Percentiles rank a stretch among this genome's conserved stretches.
Evolutionary conservation across 148 eudicot genomes (phyloP).

Genomic region (Chenopodium berlandieri): DNA sequence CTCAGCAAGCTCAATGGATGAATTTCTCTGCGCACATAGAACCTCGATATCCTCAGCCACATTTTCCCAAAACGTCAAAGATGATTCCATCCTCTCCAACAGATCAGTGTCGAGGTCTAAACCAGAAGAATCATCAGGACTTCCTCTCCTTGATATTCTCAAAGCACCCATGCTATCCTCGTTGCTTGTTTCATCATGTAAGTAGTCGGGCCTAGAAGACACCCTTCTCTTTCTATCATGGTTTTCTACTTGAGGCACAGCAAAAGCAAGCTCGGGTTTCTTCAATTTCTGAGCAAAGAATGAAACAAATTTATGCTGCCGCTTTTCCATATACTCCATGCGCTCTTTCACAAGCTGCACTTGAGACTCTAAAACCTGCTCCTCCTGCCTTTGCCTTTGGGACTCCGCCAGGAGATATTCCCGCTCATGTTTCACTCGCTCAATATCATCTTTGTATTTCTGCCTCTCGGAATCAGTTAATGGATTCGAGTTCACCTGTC

Average conservation of each 20-base stretch:
- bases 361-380: conserved; percentile 39
- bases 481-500: conserved; percentile 45
- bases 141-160: conserved; percentile 35
- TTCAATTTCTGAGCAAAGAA: conserved; percentile 44
- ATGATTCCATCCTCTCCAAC: conserved; percentile 59
- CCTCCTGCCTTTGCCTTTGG: conserved; percentile 49
- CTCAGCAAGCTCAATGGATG: conserved; percentile 49
- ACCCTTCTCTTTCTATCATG: conserved; percentile 71
- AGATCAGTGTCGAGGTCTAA: conserved; percentile 42
- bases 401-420: conserved; percentile 49
- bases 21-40: conserved; percentile 24
- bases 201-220: conserved; percentile 36
- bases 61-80: conserved; percentile 64
- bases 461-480: conserved; percentile 64
- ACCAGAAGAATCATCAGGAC: conserved; percentile 32
- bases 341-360: conserved; percentile 43
- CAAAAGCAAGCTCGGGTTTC: conserved; percentile 49
- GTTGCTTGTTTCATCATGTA: conserved; percentile 35
- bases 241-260: conserved; percentile 45
- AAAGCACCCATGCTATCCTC: conserved; percentile 30
- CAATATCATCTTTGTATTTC: conserved; percentile 55
- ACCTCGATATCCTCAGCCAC: conserved; percentile 35
- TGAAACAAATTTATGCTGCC: conserved; percentile 46
- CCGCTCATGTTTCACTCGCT: conserved; percentile 50
- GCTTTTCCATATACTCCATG: conserved; percentile 44